phyloP scores from a whole-genome alignment of 2,329 filamentous ascomycete species.

The Erysiphe pulchra region DNA sequence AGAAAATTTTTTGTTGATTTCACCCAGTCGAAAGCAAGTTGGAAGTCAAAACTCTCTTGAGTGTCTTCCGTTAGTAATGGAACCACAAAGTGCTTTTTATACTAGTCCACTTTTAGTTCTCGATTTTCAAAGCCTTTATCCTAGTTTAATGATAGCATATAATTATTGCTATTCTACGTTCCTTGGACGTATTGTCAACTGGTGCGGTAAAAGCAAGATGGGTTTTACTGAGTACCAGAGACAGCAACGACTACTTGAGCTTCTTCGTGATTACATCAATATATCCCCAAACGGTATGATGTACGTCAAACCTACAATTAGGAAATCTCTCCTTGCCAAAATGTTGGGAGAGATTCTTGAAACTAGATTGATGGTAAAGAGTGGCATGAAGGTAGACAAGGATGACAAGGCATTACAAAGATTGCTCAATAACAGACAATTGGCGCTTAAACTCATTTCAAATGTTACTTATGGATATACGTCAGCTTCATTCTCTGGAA shows the following conservation, averaged over 20 bases:
- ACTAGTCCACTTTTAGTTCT: slow-evolving; percentile 69
- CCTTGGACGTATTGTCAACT: slow-evolving; percentile 58
- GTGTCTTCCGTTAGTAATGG: slow-evolving; percentile 88
- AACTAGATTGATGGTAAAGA: slow-evolving; percentile 93
- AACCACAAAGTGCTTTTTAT: slow-evolving; percentile 87
- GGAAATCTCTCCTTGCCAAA: slow-evolving; percentile 77
- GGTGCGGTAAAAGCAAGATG: slow-evolving; percentile 87
- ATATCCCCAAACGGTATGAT: slow-evolving; percentile 92
- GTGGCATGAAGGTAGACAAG: slow-evolving; percentile 82
- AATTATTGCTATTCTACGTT: slow-evolving; percentile 98
- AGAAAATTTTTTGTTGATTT: slow-evolving; percentile 76
- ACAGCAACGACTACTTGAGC: slow-evolving; percentile 44
- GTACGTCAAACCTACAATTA: slow-evolving; percentile 63
- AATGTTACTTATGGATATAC: slow-evolving; percentile 98
- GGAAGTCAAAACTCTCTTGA: slow-evolving; percentile 84
- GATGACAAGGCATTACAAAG: slow-evolving; percentile 67
- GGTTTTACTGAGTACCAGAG: slow-evolving; percentile 74
- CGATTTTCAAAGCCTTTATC: slow-evolving; percentile 90
- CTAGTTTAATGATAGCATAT: slow-evolving; percentile 96
- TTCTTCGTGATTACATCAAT: slow-evolving; percentile 69
- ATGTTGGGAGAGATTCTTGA: slow-evolving; percentile 94
- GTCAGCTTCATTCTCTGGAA: slow-evolving; percentile 82
- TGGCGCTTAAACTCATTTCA: slow-evolving; percentile 87
- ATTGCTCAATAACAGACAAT: slow-evolving; percentile 74
- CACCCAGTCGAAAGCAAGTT: slow-evolving; percentile 75